Evolutionary conservation across 768 basidiomycete species (phyloP).

Genomic region (Rhizopogon vulgaris): DNA sequence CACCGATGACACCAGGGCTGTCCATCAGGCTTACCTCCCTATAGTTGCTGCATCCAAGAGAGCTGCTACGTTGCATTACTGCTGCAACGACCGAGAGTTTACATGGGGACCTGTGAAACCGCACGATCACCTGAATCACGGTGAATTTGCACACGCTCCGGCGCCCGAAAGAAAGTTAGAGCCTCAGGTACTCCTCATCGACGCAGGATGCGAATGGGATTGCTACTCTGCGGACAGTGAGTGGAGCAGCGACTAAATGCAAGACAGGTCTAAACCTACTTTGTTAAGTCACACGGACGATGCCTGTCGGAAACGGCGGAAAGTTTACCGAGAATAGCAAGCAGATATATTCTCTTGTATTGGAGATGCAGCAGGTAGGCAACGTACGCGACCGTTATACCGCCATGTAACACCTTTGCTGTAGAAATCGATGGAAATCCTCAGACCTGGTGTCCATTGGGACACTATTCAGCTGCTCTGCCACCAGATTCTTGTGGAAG

Average conservation of each 20-base stretch:
- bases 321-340: conserved; percentile 78
- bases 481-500: conserved; percentile 75
- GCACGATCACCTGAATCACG: conserved; percentile 49
- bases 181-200: conserved; percentile 81
- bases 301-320: conserved; percentile 92
- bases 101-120: conserved; percentile 72
- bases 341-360: conserved; percentile 81
- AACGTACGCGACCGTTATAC: not conserved
- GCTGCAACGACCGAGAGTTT: conserved; percentile 85
- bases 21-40: conserved; percentile 87
- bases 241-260: conserved; percentile 4
- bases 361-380: conserved; percentile 80
- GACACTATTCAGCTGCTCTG: conserved; percentile 80
- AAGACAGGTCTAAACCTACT: conserved; percentile 27
- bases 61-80: conserved; percentile 90
- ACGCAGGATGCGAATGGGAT: conserved; percentile 90
- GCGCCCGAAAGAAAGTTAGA: conserved; percentile 32
- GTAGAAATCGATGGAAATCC: conserved; percentile 61
- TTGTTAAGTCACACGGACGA: conserved; percentile 67
- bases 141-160: conserved; percentile 36
- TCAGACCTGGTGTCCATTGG: conserved; percentile 84
- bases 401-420: not conserved
- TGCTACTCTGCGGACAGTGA: conserved; percentile 62
- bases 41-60: conserved; percentile 85
- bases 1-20: conserved; percentile 41